phyloP scores from a whole-genome alignment of 2,329 filamentous ascomycete species.

The Botrytis sinoallii region DNA sequence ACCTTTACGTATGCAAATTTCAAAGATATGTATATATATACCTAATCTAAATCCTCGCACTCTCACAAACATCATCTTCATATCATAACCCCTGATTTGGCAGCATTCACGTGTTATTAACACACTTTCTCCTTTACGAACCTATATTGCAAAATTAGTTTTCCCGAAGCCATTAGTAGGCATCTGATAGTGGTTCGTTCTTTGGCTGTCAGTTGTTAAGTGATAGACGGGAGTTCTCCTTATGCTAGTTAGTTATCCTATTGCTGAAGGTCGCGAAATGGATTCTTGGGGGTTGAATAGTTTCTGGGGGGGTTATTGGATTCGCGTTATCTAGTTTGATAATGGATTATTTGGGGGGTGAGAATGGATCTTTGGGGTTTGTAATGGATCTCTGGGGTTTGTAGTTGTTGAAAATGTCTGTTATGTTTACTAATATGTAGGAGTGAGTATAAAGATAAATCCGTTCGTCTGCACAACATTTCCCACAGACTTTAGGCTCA shows the following conservation, averaged over 20 bases:
- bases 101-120: background rate
- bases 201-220: background rate
- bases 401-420: background rate
- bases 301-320: too few species aligned
- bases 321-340: rapidly evolving
- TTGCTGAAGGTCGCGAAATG: background rate
- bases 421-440: background rate
- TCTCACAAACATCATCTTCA: background rate
- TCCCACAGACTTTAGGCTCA: background rate
- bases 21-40: background rate
- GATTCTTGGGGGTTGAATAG: background rate
- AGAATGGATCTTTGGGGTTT: background rate
- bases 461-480: background rate
- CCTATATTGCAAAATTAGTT: background rate
- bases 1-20: background rate
- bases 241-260: background rate
- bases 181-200: background rate
- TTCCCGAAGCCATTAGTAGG: background rate
- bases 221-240: background rate
- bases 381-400: background rate
- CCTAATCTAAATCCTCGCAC: background rate
- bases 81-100: background rate
- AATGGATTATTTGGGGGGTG: background rate
- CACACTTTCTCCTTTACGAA: background rate
- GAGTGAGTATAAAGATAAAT: background rate